These are phyloP conservation scores for Coemansia sp. DNA, from an alignment of 192 early-diverging fungal species.

Conservation along the genomic window DNA sequence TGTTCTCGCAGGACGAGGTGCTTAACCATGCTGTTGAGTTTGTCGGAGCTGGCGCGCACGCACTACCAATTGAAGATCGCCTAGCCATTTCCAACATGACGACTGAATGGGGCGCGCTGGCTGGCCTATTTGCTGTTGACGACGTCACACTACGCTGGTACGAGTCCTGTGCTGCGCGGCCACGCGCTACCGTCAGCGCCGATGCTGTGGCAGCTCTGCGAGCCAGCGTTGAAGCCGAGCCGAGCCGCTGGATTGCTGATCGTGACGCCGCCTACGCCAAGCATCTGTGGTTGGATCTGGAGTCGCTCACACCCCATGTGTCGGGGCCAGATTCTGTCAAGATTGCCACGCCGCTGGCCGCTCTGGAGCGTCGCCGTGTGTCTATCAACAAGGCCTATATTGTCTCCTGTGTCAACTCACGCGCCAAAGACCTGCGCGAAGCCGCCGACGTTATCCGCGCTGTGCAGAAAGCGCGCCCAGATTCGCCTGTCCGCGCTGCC, in stretches of 20 bases:
- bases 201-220: slow-evolving; percentile 54
- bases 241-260: slow-evolving; percentile 47
- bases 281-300: slow-evolving; percentile 82
- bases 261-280: slow-evolving; percentile 77
- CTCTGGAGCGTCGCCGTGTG: slow-evolving; percentile 72
- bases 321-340: slow-evolving; percentile 98
- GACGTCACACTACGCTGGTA: slow-evolving; percentile 73
- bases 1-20: slow-evolving; percentile 92
- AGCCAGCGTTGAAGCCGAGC: slow-evolving; percentile 30
- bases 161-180: slow-evolving; percentile 55
- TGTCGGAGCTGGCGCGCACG: slow-evolving; percentile 63
- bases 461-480: slow-evolving; percentile 30
- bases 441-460: slow-evolving; percentile 77
- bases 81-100: slow-evolving; percentile 99
- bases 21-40: slow-evolving; percentile 98
- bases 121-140: slow-evolving; percentile 95
- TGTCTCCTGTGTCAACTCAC: slow-evolving; percentile 94
- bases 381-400: slow-evolving; percentile 95
- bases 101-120: slow-evolving; percentile 98
- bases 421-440: slow-evolving; percentile 81
- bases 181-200: slow-evolving; percentile 44
- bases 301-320: slow-evolving; percentile 82
- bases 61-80: slow-evolving; percentile 81
- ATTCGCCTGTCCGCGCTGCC: slow-evolving; percentile 16
- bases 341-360: slow-evolving; percentile 74